A percentile compares a stretch with the other conserved stretches of the same genome.
These are phyloP conservation scores for Globisporangium acanthophoron DNA, from an alignment of 352 stramenopile genomes.

Conservation along the genomic window DNA sequence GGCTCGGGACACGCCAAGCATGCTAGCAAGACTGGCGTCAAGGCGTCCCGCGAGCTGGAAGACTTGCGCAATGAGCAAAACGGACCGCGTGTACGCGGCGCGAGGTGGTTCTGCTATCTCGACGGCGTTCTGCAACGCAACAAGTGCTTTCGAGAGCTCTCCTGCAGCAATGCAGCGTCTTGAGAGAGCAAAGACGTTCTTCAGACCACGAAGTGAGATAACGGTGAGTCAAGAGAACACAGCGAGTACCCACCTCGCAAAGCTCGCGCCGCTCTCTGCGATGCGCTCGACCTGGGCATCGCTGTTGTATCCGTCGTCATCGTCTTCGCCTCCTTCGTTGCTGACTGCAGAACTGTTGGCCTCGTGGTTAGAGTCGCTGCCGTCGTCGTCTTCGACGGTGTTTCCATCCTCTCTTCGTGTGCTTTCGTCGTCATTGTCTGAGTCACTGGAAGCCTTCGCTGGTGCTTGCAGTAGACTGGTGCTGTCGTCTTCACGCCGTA, in stretches of 20 bases:
- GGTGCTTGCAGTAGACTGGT: neutral
- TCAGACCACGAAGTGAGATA: neutral
- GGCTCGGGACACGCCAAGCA: slow-evolving; percentile 34
- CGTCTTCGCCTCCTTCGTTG: neutral
- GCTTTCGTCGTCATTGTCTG: slow-evolving; percentile 1
- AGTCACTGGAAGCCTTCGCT: neutral
- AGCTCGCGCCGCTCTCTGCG: slow-evolving; percentile 18
- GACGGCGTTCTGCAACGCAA: slow-evolving; percentile 36
- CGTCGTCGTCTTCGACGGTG: neutral
- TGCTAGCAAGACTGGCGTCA: slow-evolving; percentile 25
- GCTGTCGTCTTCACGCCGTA: too few relatives aligned
- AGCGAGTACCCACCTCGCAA: slow-evolving; percentile 11
- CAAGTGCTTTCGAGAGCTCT: slow-evolving; percentile 33
- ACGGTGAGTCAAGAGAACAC: neutral
- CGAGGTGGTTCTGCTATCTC: slow-evolving; percentile 26
- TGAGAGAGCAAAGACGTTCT: neutral
- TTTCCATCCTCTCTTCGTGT: too few relatives aligned
- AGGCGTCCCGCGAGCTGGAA: slow-evolving; percentile 22
- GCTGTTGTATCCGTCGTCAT: slow-evolving; percentile 8
- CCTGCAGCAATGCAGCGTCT: slow-evolving; percentile 41
- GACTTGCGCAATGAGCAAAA: slow-evolving; percentile 40
- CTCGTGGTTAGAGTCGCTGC: too few relatives aligned
- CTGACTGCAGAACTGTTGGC: neutral
- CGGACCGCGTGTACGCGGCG: slow-evolving; percentile 20
- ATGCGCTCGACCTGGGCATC: slow-evolving; percentile 15